Evolutionary conservation across 1,139 yeast species (phyloP), one percentile per base, ranked within the genome.

Genomic region (Saccharomyces pastorianus): DNA sequence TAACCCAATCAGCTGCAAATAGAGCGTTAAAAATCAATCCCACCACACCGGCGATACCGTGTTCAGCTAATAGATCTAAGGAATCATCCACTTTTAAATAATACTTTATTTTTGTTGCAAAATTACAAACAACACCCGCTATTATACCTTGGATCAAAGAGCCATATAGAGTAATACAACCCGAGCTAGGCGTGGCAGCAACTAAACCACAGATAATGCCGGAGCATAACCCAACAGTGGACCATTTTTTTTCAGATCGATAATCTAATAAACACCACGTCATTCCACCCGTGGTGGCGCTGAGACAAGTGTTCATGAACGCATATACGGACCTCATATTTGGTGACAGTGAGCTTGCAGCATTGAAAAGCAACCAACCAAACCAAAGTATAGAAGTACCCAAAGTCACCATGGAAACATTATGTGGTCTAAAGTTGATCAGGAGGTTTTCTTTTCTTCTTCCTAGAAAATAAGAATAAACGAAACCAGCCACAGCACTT

Each of bases 131-230:
- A 14, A 84, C 71, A 34, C 96, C 96, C 0, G 97, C 78, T 1
- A 81, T 79, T 32, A 88, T 76, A 3, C 98, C 98, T 59, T 90
- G 81, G 32, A 90, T 77, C 9, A 90, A 87, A 1, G 96, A 86
- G 1, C 93, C 97, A 88, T 96, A 91, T 55, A 89, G 75, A 1
- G 98, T 93, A 58, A 93, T 88, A 68, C 84, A 77, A 26, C 98
- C 98, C 13, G 96, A 86, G 17, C 95, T 81, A 17, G 99, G 98
- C 1, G 98, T 91, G 4, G 97, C 97, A 2, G 97, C 97, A 14
- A 91, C 98, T 34, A 91, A 79, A 1, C 98, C 98, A 6, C 96
- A 89, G 67, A 93, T 90, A 60, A 90, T 82, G 53, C 99, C 99
- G 1, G 97, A 90, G 72, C 97, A 91, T 50, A 88, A 78, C 11